phyloP scores from a whole-genome alignment of 192 early-diverging fungal species.

The Coemansia sp. region DNA sequence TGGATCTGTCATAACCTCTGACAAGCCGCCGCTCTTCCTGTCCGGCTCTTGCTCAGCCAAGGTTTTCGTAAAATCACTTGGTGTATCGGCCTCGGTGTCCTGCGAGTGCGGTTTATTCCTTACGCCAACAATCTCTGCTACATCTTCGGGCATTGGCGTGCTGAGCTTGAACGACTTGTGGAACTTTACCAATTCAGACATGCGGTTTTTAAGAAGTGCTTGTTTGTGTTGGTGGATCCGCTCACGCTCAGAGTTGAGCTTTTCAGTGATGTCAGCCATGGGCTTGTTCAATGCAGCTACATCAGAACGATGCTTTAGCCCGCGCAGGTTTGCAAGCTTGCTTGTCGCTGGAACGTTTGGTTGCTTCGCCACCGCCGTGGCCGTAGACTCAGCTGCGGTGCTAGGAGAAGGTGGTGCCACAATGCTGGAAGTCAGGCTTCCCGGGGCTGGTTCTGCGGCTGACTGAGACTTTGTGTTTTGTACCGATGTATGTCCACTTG shows the following conservation, averaged over 20 bases:
- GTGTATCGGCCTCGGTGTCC: conserved; percentile 13
- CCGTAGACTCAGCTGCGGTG: conserved; percentile 34
- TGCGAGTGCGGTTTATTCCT: conserved; percentile 41
- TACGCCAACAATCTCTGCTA: conserved; percentile 72
- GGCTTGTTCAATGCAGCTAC: conserved; percentile 56
- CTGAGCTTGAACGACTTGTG: conserved; percentile 78
- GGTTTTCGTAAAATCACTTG: conserved; percentile 11
- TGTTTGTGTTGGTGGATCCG: conserved; percentile 74
- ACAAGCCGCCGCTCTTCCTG: neutral
- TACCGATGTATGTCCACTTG: conserved; percentile 29
- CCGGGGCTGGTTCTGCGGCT: conserved; percentile 4
- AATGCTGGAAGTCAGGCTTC: neutral
- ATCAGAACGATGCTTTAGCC: conserved; percentile 54
- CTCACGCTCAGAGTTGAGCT: conserved; percentile 73
- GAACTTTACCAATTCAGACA: conserved; percentile 81
- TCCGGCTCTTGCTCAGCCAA: conserved; percentile 6
- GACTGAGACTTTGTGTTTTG: conserved; percentile 1
- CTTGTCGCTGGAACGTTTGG: conserved; percentile 16
- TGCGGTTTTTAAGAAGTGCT: conserved; percentile 67
- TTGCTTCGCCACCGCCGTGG: conserved; percentile 35
- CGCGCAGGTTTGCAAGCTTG: conserved; percentile 52
- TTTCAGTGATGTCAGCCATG: conserved; percentile 59
- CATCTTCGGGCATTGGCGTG: conserved; percentile 78
- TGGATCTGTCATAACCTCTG: neutral
- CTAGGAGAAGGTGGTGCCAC: conserved; percentile 7